These are phyloP conservation scores for Arachis stenosperma DNA, from an alignment of 306 rosid species.

Conservation along the genomic window DNA sequence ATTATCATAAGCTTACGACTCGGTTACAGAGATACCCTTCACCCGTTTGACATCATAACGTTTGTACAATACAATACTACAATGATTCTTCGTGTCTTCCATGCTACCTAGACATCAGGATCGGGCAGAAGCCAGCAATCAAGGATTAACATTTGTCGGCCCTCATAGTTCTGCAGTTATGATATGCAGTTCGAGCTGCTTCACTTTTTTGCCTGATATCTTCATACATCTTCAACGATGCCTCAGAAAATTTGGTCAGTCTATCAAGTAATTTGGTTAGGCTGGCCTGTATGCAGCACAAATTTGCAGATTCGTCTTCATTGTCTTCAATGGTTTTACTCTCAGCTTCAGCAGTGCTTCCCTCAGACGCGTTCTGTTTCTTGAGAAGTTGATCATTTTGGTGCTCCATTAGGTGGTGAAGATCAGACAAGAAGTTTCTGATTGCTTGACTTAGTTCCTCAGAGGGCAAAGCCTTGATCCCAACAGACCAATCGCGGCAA, in stretches of 20 bases:
- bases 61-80: background rate
- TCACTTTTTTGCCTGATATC: conserved; percentile 78
- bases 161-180: conserved; percentile 49
- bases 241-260: conserved; percentile 85
- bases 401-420: conserved; percentile 54
- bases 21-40: conserved; percentile 14
- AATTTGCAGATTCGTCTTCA: conserved; percentile 50
- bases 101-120: conserved; percentile 5
- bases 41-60: conserved; percentile 6
- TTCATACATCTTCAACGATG: conserved; percentile 89
- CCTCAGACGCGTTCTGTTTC: conserved; percentile 52
- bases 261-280: conserved; percentile 78
- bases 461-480: conserved; percentile 77
- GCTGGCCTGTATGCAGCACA: conserved; percentile 67
- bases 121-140: background rate
- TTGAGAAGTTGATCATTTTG: conserved; percentile 52
- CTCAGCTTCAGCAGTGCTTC: conserved; percentile 51
- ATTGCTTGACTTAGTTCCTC: conserved; percentile 73
- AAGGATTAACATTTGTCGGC: conserved; percentile 38
- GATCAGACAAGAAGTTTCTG: conserved; percentile 63
- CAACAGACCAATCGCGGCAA: conserved; percentile 80
- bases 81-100: conserved; percentile 8
- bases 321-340: conserved; percentile 47
- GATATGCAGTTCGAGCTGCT: conserved; percentile 62
- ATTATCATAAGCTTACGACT: background rate